phyloP scores from a whole-genome alignment of 83 land plant genomes.

The Picea abies region DNA sequence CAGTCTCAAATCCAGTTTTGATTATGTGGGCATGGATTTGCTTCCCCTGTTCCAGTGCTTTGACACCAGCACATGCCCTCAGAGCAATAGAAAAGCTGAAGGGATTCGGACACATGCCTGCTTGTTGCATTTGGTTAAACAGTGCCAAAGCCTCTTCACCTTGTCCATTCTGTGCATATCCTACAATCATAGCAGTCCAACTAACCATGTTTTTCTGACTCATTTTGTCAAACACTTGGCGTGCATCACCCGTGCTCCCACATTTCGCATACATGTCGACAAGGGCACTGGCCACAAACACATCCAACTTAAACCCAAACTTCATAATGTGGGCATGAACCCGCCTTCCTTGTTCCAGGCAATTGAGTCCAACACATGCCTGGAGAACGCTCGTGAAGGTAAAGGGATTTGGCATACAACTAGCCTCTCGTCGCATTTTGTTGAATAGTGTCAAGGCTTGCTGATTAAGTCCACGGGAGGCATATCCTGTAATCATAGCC shows the following conservation, averaged over 20 bases:
- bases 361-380: not conserved
- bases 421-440: no score
- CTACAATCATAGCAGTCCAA: conserved; percentile 34
- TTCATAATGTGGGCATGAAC: conserved; percentile 20
- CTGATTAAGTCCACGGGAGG: not conserved
- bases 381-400: conserved; percentile 7
- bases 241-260: conserved; percentile 23
- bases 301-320: conserved; percentile 19
- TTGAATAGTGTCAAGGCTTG: no score
- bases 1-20: not conserved
- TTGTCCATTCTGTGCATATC: conserved; percentile 22
- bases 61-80: not conserved
- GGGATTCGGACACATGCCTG: not conserved
- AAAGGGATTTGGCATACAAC: no score
- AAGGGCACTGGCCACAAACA: conserved; percentile 22
- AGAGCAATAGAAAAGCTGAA: not conserved
- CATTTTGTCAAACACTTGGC: conserved; percentile 20
- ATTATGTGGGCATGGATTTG: conserved; percentile 1
- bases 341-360: conserved; percentile 18
- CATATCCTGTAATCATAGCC: conserved; percentile 4
- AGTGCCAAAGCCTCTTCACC: not conserved
- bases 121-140: conserved; percentile 16
- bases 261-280: conserved; percentile 28
- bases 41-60: not conserved
- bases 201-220: not conserved